Percentiles rank a stretch among this genome's conserved stretches.
phyloP scores from a whole-genome alignment of 129 eudicot species.

The Saposhnikovia divaricata region DNA sequence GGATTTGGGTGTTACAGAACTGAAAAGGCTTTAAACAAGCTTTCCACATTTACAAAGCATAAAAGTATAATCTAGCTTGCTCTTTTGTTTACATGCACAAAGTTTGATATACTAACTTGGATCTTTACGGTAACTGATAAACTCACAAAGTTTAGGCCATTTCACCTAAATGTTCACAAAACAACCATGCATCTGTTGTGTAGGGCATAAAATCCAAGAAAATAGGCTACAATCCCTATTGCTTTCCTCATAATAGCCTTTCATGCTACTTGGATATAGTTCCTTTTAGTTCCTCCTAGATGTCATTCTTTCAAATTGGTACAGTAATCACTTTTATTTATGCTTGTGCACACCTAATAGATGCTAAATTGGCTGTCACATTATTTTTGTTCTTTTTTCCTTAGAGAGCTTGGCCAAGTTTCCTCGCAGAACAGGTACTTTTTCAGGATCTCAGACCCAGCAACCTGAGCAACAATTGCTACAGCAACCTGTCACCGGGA shows the following conservation, averaged over 20 bases:
- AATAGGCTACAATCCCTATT: not conserved
- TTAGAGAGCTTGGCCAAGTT: conserved; percentile 92
- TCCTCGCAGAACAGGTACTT: conserved; percentile 56
- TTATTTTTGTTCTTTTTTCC: conserved; percentile 4
- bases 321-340: not conserved
- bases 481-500: conserved; percentile 34
- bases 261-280: not conserved
- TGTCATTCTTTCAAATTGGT: not conserved
- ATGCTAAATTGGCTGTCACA: not conserved
- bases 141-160: not conserved
- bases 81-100: not conserved
- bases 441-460: conserved; percentile 54
- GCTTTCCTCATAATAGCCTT: not conserved
- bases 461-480: conserved; percentile 52
- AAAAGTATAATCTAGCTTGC: not conserved
- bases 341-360: not conserved
- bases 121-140: not conserved
- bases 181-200: not conserved
- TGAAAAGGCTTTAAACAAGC: not conserved
- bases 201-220: not conserved
- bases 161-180: not conserved
- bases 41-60: not conserved
- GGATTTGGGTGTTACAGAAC: not conserved
- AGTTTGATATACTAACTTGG: not conserved
- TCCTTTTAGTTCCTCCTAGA: not conserved